Conservation (phyloP, 345 rosid species). For the Mercurialis annua region DNA sequence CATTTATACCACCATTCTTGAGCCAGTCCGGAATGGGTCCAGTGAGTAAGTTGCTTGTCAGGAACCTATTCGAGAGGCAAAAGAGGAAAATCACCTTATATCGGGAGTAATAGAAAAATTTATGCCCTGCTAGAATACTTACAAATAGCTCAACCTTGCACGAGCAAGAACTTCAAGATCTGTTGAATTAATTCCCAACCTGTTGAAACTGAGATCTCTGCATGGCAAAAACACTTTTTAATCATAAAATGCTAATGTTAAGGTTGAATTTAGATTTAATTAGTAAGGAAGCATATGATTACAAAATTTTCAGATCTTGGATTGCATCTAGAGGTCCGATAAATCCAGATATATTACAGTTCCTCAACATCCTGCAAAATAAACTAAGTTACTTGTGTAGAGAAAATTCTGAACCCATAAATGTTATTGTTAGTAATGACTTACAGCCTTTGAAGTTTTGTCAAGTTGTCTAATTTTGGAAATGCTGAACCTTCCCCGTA, state of each 20-base stretch:
- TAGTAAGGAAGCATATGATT: not conserved
- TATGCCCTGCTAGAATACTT: slow-evolving; percentile 3
- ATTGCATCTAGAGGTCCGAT: not conserved
- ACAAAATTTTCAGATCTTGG: slow-evolving; percentile 13
- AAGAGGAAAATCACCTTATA: too few species aligned
- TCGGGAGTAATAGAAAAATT: too few species aligned
- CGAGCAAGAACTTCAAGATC: not conserved
- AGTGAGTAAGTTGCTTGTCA: slow-evolving; percentile 6
- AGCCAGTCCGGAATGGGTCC: slow-evolving; percentile 15
- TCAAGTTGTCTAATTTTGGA: slow-evolving; percentile 8
- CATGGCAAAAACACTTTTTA: not conserved
- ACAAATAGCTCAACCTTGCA: slow-evolving; percentile 7
- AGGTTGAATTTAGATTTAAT: not conserved
- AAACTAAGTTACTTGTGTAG: not conserved
- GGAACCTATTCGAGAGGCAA: slow-evolving; percentile 11
- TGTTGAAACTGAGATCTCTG: slow-evolving; percentile 24
- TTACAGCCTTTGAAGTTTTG: slow-evolving; percentile 1
- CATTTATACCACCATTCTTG: not conserved
- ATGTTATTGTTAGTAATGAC: not conserved
- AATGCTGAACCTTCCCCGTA: slow-evolving; percentile 18
- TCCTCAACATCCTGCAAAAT: slow-evolving; percentile 22
- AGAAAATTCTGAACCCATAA: not conserved
- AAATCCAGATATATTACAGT: slow-evolving; percentile 19
- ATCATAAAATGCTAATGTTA: not conserved
- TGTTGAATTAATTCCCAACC: not conserved